A percentile compares a stretch with the other conserved stretches of the same genome.
These are phyloP conservation scores for Dissoconium aciculare DNA, from an alignment of 2,329 filamentous ascomycete species.

Conservation along the genomic window DNA sequence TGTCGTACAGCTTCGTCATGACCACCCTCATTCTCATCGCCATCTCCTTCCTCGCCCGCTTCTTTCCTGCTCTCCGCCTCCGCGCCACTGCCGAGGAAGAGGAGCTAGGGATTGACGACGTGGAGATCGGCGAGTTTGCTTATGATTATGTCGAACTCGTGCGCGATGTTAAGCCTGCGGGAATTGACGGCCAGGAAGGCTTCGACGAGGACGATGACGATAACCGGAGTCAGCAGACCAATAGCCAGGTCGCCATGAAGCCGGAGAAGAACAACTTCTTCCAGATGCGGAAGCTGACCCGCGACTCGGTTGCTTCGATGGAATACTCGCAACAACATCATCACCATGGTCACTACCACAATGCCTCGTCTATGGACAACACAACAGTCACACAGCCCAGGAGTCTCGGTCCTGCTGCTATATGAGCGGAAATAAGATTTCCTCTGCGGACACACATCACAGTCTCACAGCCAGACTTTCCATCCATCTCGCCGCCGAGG, in stretches of 20 bases:
- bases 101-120: constrained; percentile 72
- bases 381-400: no score
- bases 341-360: no score
- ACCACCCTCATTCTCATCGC: constrained; percentile 56
- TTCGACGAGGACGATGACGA: constrained; percentile 1
- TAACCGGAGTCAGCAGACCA: neutral
- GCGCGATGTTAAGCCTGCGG: constrained; percentile 42
- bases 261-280: constrained; percentile 1
- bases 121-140: constrained; percentile 87
- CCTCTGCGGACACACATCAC: no score
- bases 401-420: no score
- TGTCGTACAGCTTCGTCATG: constrained; percentile 61
- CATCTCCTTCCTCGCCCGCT: constrained; percentile 54
- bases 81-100: constrained; percentile 65
- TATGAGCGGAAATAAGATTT: no score
- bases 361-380: no score
- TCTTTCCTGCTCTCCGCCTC: constrained; percentile 60
- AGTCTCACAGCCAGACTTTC: no score
- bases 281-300: neutral
- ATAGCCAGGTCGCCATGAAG: neutral
- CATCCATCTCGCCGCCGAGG: no score
- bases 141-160: constrained; percentile 85
- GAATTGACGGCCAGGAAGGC: constrained; percentile 2
- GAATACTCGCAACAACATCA: no score
- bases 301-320: no score